Base-by-base conservation (phyloP, 78 protist genomes). In the Dictyostelium discoideum region DNA sequence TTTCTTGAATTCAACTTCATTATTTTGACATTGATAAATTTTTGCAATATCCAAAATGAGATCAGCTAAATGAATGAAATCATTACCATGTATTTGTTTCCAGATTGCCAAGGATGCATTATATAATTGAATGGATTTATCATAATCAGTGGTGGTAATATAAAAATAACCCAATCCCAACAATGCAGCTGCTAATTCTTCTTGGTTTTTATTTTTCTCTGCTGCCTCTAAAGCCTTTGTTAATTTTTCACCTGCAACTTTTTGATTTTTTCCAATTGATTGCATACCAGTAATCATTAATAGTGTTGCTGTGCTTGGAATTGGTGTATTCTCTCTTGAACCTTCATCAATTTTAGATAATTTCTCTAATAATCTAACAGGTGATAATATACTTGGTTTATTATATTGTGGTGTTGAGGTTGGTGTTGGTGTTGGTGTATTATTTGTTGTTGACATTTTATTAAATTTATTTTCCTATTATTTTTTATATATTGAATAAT, bases 121-220 rank as follows among this genome's bases (percentile, higher is more conserved):
- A 50, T 90, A 90, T 20, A 26, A n/a, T 82, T 81, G 46, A 76
- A 80, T 29, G 10, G 94, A 5, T 26, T 82, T 44, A 4, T 26
- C 42, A 37, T 69, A 14, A 2, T 82, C 87, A 5, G n/a, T 65
- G 20, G 40, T 76, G 46, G 57, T 46, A 6, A 42, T 81, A 79
- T 90, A 72, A 18, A 63, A 72, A 37, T 90, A 90, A 50, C 94
- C 94, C 8, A 90, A 24, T 13, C 94, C 94, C 18, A 90, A 48
- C 5, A 48, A 65, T 9, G 87, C 3, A 2, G 60, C 86, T 2
- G 94, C 94, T 16, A 90, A 18, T 86, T 90, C 88, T 48, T 90
- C 94, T 26, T 80, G 57, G 42, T 90, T 80, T 20, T 80, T 82
- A 24, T 24, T 24, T 37, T 82, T 80, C n/a, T 63, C 87, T 5